Evolutionary conservation across 345 rosid species (phyloP).

Genomic region (Odontarrhena argentea): DNA sequence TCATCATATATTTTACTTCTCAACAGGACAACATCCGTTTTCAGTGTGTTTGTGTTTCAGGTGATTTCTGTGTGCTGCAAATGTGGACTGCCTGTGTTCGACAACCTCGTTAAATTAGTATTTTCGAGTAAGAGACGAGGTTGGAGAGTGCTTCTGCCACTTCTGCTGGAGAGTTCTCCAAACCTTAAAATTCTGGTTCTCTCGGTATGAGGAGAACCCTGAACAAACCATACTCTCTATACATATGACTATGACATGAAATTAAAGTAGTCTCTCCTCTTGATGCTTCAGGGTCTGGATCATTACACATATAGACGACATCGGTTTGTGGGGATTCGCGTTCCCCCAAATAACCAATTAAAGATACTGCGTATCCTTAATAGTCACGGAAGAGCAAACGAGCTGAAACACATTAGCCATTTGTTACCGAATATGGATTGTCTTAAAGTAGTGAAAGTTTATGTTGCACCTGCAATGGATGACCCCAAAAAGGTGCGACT

Average conservation of each 20-base stretch:
- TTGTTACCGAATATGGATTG: neutral
- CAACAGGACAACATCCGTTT: neutral
- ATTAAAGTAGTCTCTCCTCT: neutral
- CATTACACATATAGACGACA: neutral
- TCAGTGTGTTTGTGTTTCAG: neutral
- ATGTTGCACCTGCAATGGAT: neutral
- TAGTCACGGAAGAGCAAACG: neutral
- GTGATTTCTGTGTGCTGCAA: neutral
- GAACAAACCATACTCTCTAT: neutral
- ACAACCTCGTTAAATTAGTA: neutral
- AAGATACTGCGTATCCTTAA: neutral
- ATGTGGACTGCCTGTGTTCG: neutral
- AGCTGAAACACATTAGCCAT: conserved; percentile 5
- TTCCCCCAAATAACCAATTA: neutral
- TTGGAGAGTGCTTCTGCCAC: conserved; percentile 6
- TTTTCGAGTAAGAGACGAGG: neutral
- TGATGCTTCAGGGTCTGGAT: conserved; percentile 5
- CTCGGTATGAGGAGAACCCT: neutral
- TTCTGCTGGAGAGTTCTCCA: neutral
- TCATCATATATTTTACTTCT: neutral
- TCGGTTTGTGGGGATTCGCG: neutral
- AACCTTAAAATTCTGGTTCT: neutral
- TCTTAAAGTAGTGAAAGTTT: neutral
- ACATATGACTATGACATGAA: neutral
- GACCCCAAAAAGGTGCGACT: conserved; percentile 10